A percentile compares a stretch with the other conserved stretches of the same genome.
These are phyloP conservation scores for Esteya vermicola DNA, from an alignment of 2,329 filamentous ascomycete genomes.

Conservation along the genomic window DNA sequence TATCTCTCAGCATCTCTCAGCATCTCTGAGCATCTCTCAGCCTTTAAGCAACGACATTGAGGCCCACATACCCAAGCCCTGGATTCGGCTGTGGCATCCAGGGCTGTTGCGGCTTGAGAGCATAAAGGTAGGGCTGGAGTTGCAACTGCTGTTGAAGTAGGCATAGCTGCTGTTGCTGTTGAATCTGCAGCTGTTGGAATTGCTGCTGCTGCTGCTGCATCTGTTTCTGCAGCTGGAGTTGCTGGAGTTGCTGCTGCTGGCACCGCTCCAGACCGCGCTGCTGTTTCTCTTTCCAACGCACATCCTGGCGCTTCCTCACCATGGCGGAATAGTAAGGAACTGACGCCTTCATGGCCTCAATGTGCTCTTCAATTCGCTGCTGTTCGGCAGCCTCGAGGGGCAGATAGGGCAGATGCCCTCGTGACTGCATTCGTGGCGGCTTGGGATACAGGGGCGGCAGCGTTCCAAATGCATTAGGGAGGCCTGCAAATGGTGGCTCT, in stretches of 20 bases:
- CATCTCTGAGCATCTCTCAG: too few relatives aligned
- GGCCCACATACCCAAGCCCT: not conserved
- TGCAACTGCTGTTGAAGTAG: not conserved
- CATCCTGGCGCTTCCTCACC: constrained; percentile 7
- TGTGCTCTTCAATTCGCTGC: constrained; percentile 10
- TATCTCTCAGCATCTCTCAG: too few relatives aligned
- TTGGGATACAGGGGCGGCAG: not conserved
- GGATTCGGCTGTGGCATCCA: not conserved
- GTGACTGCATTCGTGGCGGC: not conserved
- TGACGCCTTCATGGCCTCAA: constrained; percentile 8
- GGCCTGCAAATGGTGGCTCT: too few relatives aligned
- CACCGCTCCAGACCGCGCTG: not conserved
- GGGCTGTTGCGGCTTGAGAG: too few relatives aligned
- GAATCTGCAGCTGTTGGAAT: not conserved
- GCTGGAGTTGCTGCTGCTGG: not conserved
- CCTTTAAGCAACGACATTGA: too few relatives aligned
- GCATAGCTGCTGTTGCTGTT: not conserved
- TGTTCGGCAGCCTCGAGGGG: constrained; percentile 5
- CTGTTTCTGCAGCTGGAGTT: not conserved
- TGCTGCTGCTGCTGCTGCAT: not conserved
- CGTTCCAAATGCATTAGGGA: too few relatives aligned
- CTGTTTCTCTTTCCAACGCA: constrained; percentile 5
- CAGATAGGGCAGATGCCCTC: constrained; percentile 1
- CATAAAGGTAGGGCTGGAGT: not conserved
- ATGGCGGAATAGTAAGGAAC: constrained; percentile 8